Evolutionary conservation across 306 rosid genomes (phyloP).

Genomic region (Prunus campanulata): DNA sequence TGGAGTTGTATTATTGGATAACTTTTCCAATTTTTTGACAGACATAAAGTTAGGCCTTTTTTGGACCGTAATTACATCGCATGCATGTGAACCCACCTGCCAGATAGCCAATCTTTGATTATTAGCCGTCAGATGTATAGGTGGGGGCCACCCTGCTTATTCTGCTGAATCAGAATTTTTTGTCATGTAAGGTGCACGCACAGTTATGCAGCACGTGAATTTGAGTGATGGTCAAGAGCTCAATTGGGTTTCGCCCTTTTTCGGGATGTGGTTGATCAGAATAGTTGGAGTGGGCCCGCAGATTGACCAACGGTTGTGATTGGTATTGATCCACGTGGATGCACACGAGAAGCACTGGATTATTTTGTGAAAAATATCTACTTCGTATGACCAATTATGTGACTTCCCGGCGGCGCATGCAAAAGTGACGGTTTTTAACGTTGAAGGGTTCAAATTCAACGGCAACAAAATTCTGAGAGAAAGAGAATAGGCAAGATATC

Average conservation of each 20-base stretch:
- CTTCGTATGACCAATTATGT: background rate
- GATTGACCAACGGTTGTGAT: background rate
- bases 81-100: background rate
- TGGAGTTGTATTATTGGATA: background rate
- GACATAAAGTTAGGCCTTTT: background rate
- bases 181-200: background rate
- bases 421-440: background rate
- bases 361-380: background rate
- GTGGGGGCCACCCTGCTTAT: background rate
- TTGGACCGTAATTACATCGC: background rate
- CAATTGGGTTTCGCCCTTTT: too few relatives aligned
- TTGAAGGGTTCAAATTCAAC: too few relatives aligned
- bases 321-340: background rate
- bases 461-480: background rate
- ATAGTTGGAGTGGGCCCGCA: background rate
- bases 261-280: too few relatives aligned
- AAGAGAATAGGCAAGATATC: background rate
- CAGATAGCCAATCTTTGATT: background rate
- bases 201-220: too few relatives aligned
- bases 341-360: background rate
- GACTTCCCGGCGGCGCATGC: constrained; percentile 9
- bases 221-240: too few relatives aligned
- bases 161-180: background rate
- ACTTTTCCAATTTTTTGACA: background rate
- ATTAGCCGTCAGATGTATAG: background rate